Percentiles rank a stretch among this genome's conserved stretches.
Conservation (phyloP, 2,329 filamentous ascomycete species). For the Aureobasidium sp. region DNA sequence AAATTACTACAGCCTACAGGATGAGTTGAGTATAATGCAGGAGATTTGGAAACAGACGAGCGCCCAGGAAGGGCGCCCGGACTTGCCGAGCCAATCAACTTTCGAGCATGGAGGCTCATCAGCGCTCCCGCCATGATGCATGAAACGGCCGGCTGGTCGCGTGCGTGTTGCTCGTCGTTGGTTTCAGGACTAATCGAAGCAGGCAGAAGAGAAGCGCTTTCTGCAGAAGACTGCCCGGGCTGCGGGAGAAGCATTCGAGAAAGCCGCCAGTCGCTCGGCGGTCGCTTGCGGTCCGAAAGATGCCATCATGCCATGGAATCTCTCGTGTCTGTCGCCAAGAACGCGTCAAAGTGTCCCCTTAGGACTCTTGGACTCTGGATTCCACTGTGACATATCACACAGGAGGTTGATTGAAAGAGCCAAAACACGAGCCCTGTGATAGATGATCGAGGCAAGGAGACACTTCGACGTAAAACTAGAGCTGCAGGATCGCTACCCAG, state of each 20-base stretch:
- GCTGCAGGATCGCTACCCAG: background rate
- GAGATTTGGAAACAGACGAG: slow-evolving; percentile 7
- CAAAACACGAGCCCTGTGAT: background rate
- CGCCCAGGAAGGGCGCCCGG: slow-evolving; percentile 3
- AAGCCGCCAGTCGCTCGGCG: background rate
- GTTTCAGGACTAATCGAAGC: background rate
- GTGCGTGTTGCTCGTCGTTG: slow-evolving; percentile 5
- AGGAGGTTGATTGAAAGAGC: background rate
- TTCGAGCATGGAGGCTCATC: background rate
- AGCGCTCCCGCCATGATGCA: background rate
- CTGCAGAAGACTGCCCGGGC: background rate
- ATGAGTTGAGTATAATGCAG: background rate
- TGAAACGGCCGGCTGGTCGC: slow-evolving; percentile 9
- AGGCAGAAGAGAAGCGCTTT: background rate
- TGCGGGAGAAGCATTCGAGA: slow-evolving; percentile 6
- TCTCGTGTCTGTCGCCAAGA: background rate
- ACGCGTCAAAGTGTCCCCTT: background rate
- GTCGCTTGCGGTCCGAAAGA: slow-evolving; percentile 5
- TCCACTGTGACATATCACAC: too few species aligned
- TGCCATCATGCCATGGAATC: background rate
- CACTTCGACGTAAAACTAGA: background rate
- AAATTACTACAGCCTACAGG: background rate
- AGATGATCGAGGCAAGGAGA: background rate
- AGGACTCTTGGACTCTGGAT: background rate
- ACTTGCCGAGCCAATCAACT: slow-evolving; percentile 8